Evolutionary conservation across 2,329 filamentous ascomycete species (phyloP), one percentile per base, ranked within the genome.

Genomic region (Alternaria rosae): DNA sequence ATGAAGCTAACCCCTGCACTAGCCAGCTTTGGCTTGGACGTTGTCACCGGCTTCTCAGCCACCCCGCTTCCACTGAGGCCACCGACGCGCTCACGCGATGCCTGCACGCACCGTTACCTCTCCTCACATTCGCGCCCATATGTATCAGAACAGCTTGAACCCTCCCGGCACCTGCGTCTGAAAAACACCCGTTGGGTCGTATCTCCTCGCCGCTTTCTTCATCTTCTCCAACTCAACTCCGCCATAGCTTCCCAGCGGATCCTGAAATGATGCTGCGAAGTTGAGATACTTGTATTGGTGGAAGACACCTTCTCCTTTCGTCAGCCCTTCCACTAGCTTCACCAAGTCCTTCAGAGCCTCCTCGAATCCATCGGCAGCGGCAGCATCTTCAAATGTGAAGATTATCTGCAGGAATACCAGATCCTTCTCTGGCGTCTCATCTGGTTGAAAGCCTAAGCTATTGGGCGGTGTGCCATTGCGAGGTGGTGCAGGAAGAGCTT

Each of bases 181-280:
- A 44, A 74, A 74, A 1, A 74, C 21, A 21, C 70, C 69, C 8
- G 48, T 26, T 1, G 73, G 70, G 57, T 76, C 71, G 51, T 72
- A 73, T 57, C 66, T 71, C 41, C n/a, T 55, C 26, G 67, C 62
- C 1, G 71, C 67, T 21, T 51, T 32, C 28, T 47, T 59, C 38
- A 76, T 23, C 17, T 35, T 59, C 12, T 23, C 30, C 8, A 67
- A 25, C 10, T 61, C 57, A 12, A 60, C 59, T 6, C 44, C 25
- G 5, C 73, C 73, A 64, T 74, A 73, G 32, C 61, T 62, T 12
- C 11, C 53, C 8, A 71, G 38, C 6, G 78, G 77, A 48, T 78
- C 71, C 61, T 81, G 79, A 62, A 72, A 79, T 12, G 57, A 55
- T 3, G 70, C 76, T 9, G 79, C 78, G 58, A 79, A 81, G 59